Conservation (phyloP, 2,329 filamentous ascomycete genomes). For the Calonectria hongkongensis region DNA sequence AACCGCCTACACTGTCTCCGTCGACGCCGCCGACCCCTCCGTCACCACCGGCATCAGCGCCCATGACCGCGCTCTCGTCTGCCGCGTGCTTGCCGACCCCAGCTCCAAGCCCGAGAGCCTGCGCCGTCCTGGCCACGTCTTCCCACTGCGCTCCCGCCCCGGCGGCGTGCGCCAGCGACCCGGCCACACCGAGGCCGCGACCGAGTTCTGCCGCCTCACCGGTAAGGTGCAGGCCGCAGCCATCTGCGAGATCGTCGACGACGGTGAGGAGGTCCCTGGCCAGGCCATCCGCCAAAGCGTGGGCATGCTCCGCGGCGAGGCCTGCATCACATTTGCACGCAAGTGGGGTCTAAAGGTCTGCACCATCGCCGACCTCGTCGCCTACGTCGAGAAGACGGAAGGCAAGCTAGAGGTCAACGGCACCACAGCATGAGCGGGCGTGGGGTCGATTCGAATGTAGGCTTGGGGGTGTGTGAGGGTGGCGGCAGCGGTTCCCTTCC, state of each 20-base stretch:
- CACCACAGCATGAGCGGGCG: slow-evolving; percentile 55
- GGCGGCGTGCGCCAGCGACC: slow-evolving; percentile 87
- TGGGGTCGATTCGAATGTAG: slow-evolving; percentile 52
- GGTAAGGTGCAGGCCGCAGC: slow-evolving; percentile 86
- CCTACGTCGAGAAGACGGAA: slow-evolving; percentile 85
- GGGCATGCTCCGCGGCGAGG: slow-evolving; percentile 95
- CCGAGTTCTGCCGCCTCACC: slow-evolving; percentile 91
- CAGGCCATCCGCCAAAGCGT: slow-evolving; percentile 78
- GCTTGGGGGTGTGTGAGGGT: not conserved
- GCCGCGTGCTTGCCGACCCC: slow-evolving; percentile 84
- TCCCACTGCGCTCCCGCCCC: slow-evolving; percentile 85
- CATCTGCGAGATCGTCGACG: slow-evolving; percentile 94
- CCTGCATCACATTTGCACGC: slow-evolving; percentile 90
- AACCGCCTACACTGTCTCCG: slow-evolving; percentile 94
- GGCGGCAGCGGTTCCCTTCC: slow-evolving; percentile 12
- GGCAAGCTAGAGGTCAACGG: slow-evolving; percentile 71
- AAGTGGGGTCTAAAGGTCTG: slow-evolving; percentile 94
- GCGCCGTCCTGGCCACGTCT: slow-evolving; percentile 90
- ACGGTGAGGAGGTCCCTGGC: slow-evolving; percentile 83
- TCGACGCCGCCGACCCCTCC: slow-evolving; percentile 84
- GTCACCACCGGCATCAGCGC: slow-evolving; percentile 94
- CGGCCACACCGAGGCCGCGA: slow-evolving; percentile 95
- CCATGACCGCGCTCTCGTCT: slow-evolving; percentile 89
- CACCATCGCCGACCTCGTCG: slow-evolving; percentile 93
- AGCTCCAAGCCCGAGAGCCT: slow-evolving; percentile 76